These are phyloP conservation scores for Thalassiosira exigua DNA, from an alignment of 352 stramenopile genomes.

Conservation along the genomic window DNA sequence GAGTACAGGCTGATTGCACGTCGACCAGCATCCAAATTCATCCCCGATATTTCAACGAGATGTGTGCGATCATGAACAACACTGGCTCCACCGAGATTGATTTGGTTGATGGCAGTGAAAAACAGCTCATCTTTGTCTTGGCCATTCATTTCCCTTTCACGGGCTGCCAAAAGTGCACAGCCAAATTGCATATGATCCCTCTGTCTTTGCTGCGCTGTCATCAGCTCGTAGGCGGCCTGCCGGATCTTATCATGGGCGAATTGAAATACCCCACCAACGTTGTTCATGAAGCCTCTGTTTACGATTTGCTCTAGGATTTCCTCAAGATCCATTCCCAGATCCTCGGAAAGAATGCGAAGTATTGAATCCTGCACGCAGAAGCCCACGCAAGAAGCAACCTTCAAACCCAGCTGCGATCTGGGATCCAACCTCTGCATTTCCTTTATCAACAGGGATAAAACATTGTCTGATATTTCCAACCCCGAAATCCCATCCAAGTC, in stretches of 20 bases:
- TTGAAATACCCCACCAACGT: background rate
- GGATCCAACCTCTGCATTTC: constrained; percentile 31
- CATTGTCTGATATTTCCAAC: constrained; percentile 39
- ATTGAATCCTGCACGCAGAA: constrained; percentile 16
- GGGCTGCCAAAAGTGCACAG: constrained; percentile 10
- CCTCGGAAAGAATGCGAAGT: constrained; percentile 25
- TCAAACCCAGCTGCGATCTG: constrained; percentile 28
- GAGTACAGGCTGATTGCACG: constrained; percentile 1
- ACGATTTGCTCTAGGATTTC: constrained; percentile 15
- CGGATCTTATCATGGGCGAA: constrained; percentile 37
- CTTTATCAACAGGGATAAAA: constrained; percentile 26
- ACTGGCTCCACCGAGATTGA: no score
- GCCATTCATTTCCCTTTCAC: no score
- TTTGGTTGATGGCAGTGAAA: no score
- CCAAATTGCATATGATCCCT: constrained; percentile 44
- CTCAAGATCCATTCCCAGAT: constrained; percentile 13
- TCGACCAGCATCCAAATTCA: constrained; percentile 22
- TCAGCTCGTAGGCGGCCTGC: constrained; percentile 42
- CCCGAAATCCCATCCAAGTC: constrained; percentile 23
- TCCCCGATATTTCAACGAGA: background rate
- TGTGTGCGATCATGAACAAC: no score
- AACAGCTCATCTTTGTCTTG: constrained; percentile 19
- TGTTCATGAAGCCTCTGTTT: constrained; percentile 14
- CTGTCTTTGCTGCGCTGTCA: constrained; percentile 16
- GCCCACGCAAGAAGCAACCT: constrained; percentile 37